These are phyloP conservation scores for Saccharomyces pastorianus DNA, from an alignment of 1,139 yeast species.

Conservation along the genomic window DNA sequence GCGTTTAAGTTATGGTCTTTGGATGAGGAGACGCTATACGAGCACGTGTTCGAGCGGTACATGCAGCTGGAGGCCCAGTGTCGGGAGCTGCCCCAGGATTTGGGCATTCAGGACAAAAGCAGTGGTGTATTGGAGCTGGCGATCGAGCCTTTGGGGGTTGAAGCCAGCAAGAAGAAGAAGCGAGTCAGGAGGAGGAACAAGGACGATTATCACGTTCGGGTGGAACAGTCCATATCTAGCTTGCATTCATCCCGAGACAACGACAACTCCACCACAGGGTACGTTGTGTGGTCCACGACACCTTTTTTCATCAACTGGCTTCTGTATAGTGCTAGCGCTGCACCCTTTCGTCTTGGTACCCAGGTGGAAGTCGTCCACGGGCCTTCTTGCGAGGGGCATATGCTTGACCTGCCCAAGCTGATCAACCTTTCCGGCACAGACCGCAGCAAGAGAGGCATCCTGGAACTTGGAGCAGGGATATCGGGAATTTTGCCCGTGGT, in stretches of 20 bases:
- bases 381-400: neutral
- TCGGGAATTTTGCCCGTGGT: conserved; percentile 25
- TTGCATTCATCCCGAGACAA: conserved; percentile 26
- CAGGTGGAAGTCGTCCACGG: conserved; percentile 1
- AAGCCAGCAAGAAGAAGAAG: neutral
- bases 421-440: conserved; percentile 3
- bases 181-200: neutral
- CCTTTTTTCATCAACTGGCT: conserved; percentile 29
- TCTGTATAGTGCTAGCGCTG: conserved; percentile 19
- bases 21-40: conserved; percentile 23
- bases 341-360: conserved; percentile 15
- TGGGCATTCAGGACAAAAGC: conserved; percentile 24
- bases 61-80: conserved; percentile 17
- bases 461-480: conserved; percentile 30
- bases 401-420: conserved; percentile 4
- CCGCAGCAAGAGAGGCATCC: conserved; percentile 9
- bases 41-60: conserved; percentile 29
- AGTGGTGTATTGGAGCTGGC: conserved; percentile 13
- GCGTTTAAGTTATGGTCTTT: conserved; percentile 7
- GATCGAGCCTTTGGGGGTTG: conserved; percentile 10
- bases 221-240: conserved; percentile 26
- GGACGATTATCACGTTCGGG: conserved; percentile 12
- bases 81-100: conserved; percentile 24
- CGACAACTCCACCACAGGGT: conserved; percentile 32
- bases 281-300: conserved; percentile 31